These are phyloP conservation scores for Digitaria exilis DNA, from an alignment of 202 grass and related monocot species.

Conservation along the genomic window DNA sequence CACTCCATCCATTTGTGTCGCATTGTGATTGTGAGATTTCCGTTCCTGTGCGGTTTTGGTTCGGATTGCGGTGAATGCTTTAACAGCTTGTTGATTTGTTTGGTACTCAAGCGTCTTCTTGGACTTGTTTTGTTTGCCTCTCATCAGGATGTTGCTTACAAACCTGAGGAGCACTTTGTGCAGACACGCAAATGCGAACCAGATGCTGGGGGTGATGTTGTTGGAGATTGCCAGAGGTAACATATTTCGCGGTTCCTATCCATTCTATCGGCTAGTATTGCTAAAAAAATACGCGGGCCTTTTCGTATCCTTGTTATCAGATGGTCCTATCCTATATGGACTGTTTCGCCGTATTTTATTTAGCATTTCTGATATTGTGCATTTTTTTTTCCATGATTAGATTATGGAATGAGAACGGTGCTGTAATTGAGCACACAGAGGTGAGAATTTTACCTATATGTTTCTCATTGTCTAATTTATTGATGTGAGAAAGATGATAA, in stretches of 20 bases:
- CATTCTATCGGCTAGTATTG: too few species aligned
- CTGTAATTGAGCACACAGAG: constrained; percentile 70
- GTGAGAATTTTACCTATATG: constrained; percentile 46
- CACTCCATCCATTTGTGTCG: too few species aligned
- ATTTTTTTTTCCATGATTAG: constrained; percentile 42
- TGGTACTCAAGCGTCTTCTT: neutral
- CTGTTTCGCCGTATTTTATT: neutral
- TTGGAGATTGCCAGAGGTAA: constrained; percentile 80
- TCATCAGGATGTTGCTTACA: constrained; percentile 88
- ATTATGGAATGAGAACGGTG: constrained; percentile 61
- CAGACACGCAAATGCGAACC: constrained; percentile 79
- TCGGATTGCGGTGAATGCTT: too few species aligned
- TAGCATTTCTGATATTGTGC: neutral
- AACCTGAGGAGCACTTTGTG: constrained; percentile 67
- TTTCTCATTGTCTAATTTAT: constrained; percentile 18
- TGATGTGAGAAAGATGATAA: neutral
- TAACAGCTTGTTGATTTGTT: too few species aligned
- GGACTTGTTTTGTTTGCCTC: neutral
- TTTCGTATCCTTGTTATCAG: neutral
- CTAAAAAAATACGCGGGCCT: neutral
- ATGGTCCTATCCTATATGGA: neutral
- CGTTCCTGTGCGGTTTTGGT: too few species aligned
- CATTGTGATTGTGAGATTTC: too few species aligned
- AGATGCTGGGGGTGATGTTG: constrained; percentile 72
- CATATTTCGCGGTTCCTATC: neutral